phyloP scores from a whole-genome alignment of 2,329 filamentous ascomycete genomes.

The Alternaria dauci region DNA sequence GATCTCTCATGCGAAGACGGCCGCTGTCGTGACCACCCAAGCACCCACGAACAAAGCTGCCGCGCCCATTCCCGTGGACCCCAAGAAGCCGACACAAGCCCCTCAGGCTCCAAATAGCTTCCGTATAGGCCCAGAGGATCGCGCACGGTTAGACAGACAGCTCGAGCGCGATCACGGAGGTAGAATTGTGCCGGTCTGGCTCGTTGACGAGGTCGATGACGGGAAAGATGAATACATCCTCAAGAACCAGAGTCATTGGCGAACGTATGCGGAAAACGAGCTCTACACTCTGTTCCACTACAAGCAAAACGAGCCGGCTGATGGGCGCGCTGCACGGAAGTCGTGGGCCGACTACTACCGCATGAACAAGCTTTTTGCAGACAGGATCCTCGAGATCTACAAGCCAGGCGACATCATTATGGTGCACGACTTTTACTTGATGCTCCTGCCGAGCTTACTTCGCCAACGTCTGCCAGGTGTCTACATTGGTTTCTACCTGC shows the following conservation, averaged over 20 bases:
- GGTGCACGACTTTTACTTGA: constrained; percentile 93
- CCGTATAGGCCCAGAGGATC: constrained; percentile 73
- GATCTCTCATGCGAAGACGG: constrained; percentile 49
- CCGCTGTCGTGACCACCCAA: constrained; percentile 53
- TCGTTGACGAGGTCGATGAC: constrained; percentile 77
- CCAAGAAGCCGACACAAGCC: constrained; percentile 62
- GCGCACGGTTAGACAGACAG: constrained; percentile 75
- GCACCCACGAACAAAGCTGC: constrained; percentile 74
- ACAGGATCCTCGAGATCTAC: constrained; percentile 87
- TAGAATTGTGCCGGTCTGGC: constrained; percentile 86
- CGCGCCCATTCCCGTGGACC: constrained; percentile 79
- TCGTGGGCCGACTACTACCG: constrained; percentile 93
- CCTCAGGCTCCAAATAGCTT: constrained; percentile 72
- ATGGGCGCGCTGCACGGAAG: constrained; percentile 80
- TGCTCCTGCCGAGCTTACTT: constrained; percentile 87
- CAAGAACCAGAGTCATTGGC: constrained; percentile 86
- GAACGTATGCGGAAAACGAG: constrained; percentile 88
- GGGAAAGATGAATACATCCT: constrained; percentile 73
- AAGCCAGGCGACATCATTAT: constrained; percentile 91
- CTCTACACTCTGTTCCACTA: constrained; percentile 95
- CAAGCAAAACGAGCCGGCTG: constrained; percentile 89
- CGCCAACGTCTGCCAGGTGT: constrained; percentile 86
- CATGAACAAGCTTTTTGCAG: constrained; percentile 91
- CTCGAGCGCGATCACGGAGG: constrained; percentile 77
- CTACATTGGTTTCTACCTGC: constrained; percentile 94